Percentiles rank a stretch among this genome's conserved stretches.
Conservation (phyloP, 306 rosid species). For the Abrus pulchellus region DNA sequence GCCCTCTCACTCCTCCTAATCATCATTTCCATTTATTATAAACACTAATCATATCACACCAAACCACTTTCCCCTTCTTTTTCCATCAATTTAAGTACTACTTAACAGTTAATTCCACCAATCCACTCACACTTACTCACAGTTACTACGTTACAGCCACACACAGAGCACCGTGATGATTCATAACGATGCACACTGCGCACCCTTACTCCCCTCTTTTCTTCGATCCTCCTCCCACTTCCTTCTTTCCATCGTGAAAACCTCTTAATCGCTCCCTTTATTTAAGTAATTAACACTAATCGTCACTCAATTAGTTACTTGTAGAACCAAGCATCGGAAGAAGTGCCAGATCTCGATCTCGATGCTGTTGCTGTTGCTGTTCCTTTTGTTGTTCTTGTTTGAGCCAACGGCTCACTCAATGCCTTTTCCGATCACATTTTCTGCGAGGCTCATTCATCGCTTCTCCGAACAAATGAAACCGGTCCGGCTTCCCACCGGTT, state of each 20-base stretch:
- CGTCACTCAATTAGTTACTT: neutral
- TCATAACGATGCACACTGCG: slow-evolving; percentile 45
- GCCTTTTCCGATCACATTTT: slow-evolving; percentile 54
- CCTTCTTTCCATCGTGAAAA: neutral
- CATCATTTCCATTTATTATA: slow-evolving; percentile 12
- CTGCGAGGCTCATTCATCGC: slow-evolving; percentile 74
- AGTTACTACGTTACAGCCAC: neutral
- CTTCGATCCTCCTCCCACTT: neutral
- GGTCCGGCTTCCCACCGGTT: slow-evolving; percentile 40
- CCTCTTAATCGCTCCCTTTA: neutral
- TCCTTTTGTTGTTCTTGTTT: slow-evolving; percentile 12
- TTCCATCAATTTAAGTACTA: slow-evolving; percentile 14
- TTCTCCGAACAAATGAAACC: slow-evolving; percentile 74
- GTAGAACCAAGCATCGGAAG: neutral
- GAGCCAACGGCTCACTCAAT: slow-evolving; percentile 44
- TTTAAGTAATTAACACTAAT: slow-evolving; percentile 39
- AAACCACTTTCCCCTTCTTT: neutral
- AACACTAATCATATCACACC: slow-evolving; percentile 33
- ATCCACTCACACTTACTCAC: slow-evolving; percentile 10
- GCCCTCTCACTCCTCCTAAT: neutral
- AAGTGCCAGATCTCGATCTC: slow-evolving; percentile 55
- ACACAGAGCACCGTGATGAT: neutral
- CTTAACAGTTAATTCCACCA: slow-evolving; percentile 14
- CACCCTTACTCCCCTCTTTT: slow-evolving; percentile 32
- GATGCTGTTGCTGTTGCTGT: slow-evolving; percentile 47